Percentiles rank a stretch among this genome's conserved stretches.
phyloP scores from a whole-genome alignment of 306 rosid genomes.

The Geum urbanum region DNA sequence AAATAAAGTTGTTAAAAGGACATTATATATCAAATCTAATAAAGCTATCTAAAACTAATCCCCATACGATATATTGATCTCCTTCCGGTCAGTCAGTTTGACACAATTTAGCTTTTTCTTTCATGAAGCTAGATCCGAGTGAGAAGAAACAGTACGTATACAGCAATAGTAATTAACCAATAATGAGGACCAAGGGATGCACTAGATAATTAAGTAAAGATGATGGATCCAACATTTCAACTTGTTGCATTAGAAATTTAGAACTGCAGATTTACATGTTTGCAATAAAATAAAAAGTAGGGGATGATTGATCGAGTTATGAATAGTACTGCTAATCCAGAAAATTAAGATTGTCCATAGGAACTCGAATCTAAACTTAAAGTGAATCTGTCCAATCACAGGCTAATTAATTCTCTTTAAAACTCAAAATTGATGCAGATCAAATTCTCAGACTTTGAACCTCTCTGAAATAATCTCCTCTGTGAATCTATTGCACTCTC shows the following conservation, averaged over 20 bases:
- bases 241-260: background rate
- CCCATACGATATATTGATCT: background rate
- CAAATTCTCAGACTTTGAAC: slow-evolving; percentile 25
- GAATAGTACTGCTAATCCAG: slow-evolving; percentile 15
- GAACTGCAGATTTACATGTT: slow-evolving; percentile 36
- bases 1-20: background rate
- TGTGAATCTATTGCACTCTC: background rate
- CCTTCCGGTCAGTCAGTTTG: background rate
- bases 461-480: slow-evolving; percentile 3
- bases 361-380: slow-evolving; percentile 27
- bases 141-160: background rate
- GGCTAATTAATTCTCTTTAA: slow-evolving; percentile 27
- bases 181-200: too few species aligned
- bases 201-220: background rate
- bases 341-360: slow-evolving; percentile 17
- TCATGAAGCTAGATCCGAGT: background rate
- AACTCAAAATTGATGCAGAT: slow-evolving; percentile 30
- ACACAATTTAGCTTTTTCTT: background rate
- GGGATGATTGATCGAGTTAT: slow-evolving; percentile 1
- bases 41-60: background rate
- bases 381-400: slow-evolving; percentile 14
- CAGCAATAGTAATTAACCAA: background rate
- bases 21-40: background rate
- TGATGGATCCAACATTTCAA: too few species aligned
- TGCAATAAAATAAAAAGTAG: background rate